Evolutionary conservation across 768 basidiomycete genomes (phyloP).

Genomic region (Lactarius akahatsu): DNA sequence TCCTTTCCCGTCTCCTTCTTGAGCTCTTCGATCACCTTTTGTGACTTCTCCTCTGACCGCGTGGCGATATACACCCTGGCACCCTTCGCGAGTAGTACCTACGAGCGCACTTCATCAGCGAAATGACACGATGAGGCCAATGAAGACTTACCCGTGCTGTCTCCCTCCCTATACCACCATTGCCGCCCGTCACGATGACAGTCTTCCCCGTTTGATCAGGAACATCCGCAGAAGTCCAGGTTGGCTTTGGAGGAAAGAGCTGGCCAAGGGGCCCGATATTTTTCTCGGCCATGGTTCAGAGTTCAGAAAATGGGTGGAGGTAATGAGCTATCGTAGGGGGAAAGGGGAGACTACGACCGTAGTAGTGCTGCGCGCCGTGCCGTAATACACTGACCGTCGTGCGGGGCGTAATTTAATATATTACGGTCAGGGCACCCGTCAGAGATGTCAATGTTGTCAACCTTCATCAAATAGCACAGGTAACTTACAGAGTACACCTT

Average conservation of each 20-base stretch:
- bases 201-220: constrained; percentile 34
- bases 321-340: too few relatives aligned
- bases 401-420: too few relatives aligned
- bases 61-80: constrained; percentile 37
- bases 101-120: constrained; percentile 1
- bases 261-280: constrained; percentile 17
- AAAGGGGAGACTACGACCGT: too few relatives aligned
- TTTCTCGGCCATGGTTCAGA: constrained; percentile 14
- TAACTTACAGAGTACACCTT: too few relatives aligned
- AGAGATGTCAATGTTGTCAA: too few relatives aligned
- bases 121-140: neutral
- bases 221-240: constrained; percentile 26
- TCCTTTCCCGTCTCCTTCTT: constrained; percentile 28
- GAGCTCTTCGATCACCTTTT: constrained; percentile 30
- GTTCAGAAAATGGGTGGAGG: neutral
- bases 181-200: constrained; percentile 33
- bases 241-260: constrained; percentile 21
- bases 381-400: too few relatives aligned
- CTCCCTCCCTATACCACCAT: constrained; percentile 30
- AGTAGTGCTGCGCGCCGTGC: too few relatives aligned
- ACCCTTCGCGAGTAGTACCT: constrained; percentile 34
- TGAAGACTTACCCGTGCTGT: constrained; percentile 20
- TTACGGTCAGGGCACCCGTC: too few relatives aligned
- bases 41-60: constrained; percentile 30
- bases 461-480: too few relatives aligned